Evolutionary conservation across 371 early-diverging fungal species (phyloP).

Genomic region (Funneliformis caledonium): DNA sequence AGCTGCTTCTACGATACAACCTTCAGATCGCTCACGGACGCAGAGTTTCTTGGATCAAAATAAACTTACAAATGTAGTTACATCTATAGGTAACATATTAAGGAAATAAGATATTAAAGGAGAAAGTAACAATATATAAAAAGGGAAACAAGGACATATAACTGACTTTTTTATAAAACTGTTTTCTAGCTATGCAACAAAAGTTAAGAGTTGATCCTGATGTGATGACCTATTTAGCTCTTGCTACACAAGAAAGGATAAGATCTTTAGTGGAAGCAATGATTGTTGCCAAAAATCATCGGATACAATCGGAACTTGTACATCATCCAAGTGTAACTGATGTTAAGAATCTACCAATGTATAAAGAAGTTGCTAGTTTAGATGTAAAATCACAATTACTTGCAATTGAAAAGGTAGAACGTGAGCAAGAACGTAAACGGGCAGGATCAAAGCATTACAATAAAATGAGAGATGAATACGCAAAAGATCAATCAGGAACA

Average conservation of each 20-base stretch:
- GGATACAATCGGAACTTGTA: constrained; percentile 69
- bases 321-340: constrained; percentile 66
- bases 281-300: constrained; percentile 73
- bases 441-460: neutral
- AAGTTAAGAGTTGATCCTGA: constrained; percentile 61
- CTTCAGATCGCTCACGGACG: constrained; percentile 4
- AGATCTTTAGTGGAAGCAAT: constrained; percentile 68
- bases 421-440: constrained; percentile 64
- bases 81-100: constrained; percentile 6
- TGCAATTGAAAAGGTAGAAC: constrained; percentile 75
- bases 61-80: neutral
- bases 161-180: neutral
- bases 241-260: constrained; percentile 73
- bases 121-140: neutral
- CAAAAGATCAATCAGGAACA: neutral
- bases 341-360: constrained; percentile 59
- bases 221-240: constrained; percentile 66
- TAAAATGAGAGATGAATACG: constrained; percentile 8
- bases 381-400: constrained; percentile 74
- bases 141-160: neutral
- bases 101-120: neutral
- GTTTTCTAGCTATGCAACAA: constrained; percentile 4
- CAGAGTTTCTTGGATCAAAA: constrained; percentile 16
- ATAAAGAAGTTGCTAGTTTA: constrained; percentile 66
- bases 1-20: neutral